Evolutionary conservation across 257 asterid species (phyloP), one percentile per base, ranked within the genome.

Genomic region (Penstemon newberryi): DNA sequence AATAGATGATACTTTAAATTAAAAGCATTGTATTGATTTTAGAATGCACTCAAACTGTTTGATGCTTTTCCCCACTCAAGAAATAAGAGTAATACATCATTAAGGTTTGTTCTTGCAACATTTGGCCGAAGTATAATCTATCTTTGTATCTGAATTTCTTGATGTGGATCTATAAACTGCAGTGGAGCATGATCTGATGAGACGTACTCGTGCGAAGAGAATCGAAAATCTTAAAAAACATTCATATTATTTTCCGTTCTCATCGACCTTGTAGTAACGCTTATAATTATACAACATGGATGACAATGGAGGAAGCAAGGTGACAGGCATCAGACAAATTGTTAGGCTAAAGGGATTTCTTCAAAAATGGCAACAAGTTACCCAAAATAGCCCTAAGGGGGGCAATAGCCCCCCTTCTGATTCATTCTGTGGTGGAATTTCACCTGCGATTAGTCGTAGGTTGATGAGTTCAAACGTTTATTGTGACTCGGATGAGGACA

Each of bases 291-390:
- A 73, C 83, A 63, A 40, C 41, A 81, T 81, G 85, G 88, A 79
- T 57, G 81, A 72, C 41, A 63, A 66, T 9, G 90, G 79, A 67
- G 94, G 82, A 69, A 78, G 59, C 79, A 81, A 84, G 84, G 76
- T 83, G 57, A 80, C 81, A 12, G 90, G 95, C 66, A 92, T 85
- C 61, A 64, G 82, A 45, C 95, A 92, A 45, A 87, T 92, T 7
- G 92, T 86, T 8, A 83, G 74, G 72, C 78, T 89, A 3, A 92
- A 89, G 66, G 91, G 76, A 47, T 63, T 87, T 56, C 77, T 92
- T 13, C 81, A 89, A 3, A 92, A 77, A 69, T 92, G 98, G 98
- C 96, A 89, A 69, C 71, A 67, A 10, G 89, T 56, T 0, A 78
- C 94, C 0, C 86, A 25, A 25, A 25, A 81, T n/a, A 77, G 87